Percentiles rank a stretch among this genome's conserved stretches.
Evolutionary conservation across 108 stramenopile genomes (phyloP).

Genomic region (Nitzschia sp.): DNA sequence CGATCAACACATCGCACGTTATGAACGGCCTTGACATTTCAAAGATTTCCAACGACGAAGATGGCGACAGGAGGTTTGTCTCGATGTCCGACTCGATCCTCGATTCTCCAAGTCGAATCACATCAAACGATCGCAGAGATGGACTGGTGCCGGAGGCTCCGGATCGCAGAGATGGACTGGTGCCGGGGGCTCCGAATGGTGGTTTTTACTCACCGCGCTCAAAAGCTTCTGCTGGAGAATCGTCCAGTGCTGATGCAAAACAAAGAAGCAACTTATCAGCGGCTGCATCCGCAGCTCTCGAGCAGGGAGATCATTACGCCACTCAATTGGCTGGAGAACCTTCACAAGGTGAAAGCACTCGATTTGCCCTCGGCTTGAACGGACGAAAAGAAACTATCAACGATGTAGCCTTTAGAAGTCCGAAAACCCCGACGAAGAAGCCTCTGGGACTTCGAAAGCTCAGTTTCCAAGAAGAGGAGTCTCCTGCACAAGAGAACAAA

Average conservation of each 20-base stretch:
- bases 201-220: too few relatives aligned
- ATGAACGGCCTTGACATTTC: conserved; percentile 18
- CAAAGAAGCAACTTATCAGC: neutral
- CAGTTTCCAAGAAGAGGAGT: neutral
- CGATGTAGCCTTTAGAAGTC: conserved; percentile 7
- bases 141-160: neutral
- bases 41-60: conserved; percentile 15
- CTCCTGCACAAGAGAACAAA: conserved; percentile 7
- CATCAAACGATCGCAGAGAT: neutral
- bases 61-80: conserved; percentile 15
- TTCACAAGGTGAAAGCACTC: neutral
- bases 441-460: neutral
- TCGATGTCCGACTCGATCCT: conserved; percentile 22
- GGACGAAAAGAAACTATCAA: conserved; percentile 11
- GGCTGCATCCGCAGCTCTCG: neutral
- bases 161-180: neutral
- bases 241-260: conserved; percentile 8
- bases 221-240: conserved; percentile 7
- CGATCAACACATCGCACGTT: neutral
- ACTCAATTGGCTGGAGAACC: conserved; percentile 15
- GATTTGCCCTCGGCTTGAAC: neutral
- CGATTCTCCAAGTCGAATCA: neutral
- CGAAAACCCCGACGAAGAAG: neutral
- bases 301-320: neutral
- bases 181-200: neutral